Conservation (phyloP, 2,329 filamentous ascomycete genomes). For the Clarireedia paspali region DNA sequence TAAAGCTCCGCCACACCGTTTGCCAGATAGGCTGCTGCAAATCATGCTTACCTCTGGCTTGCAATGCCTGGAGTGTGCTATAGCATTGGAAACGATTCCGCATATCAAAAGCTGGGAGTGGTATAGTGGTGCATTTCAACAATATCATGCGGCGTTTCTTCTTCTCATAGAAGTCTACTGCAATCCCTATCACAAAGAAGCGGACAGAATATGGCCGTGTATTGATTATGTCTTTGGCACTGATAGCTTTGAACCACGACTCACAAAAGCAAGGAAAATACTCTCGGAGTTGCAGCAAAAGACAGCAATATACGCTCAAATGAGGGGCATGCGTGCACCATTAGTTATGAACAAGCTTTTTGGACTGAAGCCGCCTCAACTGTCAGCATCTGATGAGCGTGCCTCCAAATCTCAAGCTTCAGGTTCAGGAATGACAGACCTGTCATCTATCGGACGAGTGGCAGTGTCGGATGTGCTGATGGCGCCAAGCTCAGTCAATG, state of each 20-base stretch:
- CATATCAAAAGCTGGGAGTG: slow-evolving; percentile 54
- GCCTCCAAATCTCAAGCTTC: not conserved
- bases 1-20: slow-evolving; percentile 27
- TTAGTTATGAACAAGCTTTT: slow-evolving; percentile 26
- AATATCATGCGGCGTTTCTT: slow-evolving; percentile 64
- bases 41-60: slow-evolving; percentile 56
- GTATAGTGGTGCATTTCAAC: slow-evolving; percentile 65
- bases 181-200: slow-evolving; percentile 37
- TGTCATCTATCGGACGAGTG: not conserved
- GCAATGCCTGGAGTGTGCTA: slow-evolving; percentile 44
- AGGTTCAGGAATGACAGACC: not conserved
- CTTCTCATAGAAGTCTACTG: slow-evolving; percentile 60
- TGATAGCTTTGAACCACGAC: slow-evolving; percentile 41
- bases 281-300: slow-evolving; percentile 55
- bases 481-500: not conserved
- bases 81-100: slow-evolving; percentile 45
- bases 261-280: slow-evolving; percentile 52
- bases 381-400: not conserved
- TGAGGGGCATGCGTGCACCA: slow-evolving; percentile 50
- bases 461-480: not conserved
- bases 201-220: slow-evolving; percentile 61
- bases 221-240: slow-evolving; percentile 62
- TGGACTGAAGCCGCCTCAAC: slow-evolving; percentile 27
- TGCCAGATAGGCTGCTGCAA: slow-evolving; percentile 56
- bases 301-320: slow-evolving; percentile 49